Evolutionary conservation across 2,329 filamentous ascomycete genomes (phyloP).

Genomic region (Stagonosporopsis chrysanthemi): DNA sequence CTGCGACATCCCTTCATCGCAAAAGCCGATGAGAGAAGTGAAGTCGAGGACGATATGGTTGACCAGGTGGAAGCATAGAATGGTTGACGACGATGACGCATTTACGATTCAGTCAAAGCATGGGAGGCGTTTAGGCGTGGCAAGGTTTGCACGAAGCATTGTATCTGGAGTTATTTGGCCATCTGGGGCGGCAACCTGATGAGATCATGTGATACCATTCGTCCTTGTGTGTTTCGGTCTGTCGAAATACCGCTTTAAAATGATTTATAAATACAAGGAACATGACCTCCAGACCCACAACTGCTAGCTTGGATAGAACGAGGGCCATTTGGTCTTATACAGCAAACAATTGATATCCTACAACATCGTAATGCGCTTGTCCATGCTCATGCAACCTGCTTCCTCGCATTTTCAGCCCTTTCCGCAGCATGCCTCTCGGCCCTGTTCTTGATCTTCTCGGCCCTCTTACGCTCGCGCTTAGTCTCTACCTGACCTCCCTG

Average conservation of each 20-base stretch:
- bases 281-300: constrained; percentile 8
- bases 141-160: constrained; percentile 28
- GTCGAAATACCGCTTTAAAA: constrained; percentile 11
- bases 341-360: constrained; percentile 16
- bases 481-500: constrained; percentile 38
- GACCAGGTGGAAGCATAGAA: constrained; percentile 37
- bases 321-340: background rate
- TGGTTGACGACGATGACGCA: constrained; percentile 21
- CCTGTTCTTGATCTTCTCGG: constrained; percentile 34
- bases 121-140: constrained; percentile 29
- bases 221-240: constrained; percentile 28
- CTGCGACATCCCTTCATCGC: constrained; percentile 74
- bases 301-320: constrained; percentile 9
- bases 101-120: constrained; percentile 32
- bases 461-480: constrained; percentile 36
- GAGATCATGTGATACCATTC: constrained; percentile 45
- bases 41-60: constrained; percentile 46
- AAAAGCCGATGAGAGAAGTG: constrained; percentile 40
- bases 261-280: constrained; percentile 17
- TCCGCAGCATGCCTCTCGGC: constrained; percentile 34
- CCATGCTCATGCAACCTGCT: constrained; percentile 28
- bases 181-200: constrained; percentile 27
- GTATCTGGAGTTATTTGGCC: constrained; percentile 38
- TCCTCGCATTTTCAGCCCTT: constrained; percentile 32
- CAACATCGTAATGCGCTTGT: background rate